Evolutionary conservation across 176 grass and related monocot genomes (phyloP).

Genomic region (Carex scoparia): DNA sequence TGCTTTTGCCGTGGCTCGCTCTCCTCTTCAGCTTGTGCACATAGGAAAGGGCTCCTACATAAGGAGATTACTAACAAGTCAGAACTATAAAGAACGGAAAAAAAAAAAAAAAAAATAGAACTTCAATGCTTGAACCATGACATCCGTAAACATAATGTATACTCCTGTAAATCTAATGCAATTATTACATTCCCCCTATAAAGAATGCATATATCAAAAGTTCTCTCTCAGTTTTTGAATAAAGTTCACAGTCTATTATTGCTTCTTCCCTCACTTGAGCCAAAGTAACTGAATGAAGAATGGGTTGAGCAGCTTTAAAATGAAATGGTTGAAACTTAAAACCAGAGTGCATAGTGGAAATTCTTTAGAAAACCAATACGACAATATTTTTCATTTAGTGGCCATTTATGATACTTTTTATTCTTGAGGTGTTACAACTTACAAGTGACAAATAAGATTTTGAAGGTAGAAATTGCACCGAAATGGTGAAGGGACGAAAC

Average conservation of each 20-base stretch:
- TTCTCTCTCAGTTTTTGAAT: not conserved
- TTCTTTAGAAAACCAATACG: no score
- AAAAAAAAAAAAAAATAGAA: not conserved
- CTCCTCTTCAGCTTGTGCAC: not conserved
- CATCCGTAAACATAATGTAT: not conserved
- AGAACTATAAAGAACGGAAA: not conserved
- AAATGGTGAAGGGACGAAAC: not conserved
- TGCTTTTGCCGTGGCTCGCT: not conserved
- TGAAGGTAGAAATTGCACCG: not conserved
- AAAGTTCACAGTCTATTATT: not conserved
- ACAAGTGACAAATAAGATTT: not conserved
- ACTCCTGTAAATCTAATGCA: not conserved
- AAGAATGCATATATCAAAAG: not conserved
- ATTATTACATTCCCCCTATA: not conserved
- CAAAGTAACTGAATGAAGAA: not conserved
- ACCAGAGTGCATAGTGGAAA: not conserved
- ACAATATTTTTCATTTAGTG: not conserved
- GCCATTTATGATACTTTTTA: not conserved
- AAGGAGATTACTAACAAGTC: not conserved
- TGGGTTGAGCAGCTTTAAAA: not conserved
- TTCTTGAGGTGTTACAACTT: not conserved
- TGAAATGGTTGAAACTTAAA: not conserved
- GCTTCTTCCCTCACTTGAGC: not conserved
- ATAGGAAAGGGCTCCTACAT: constrained; percentile 19
- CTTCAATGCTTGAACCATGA: not conserved